A percentile compares a stretch with the other conserved stretches of the same genome.
Conservation (phyloP, 345 rosid species). For the Melaleuca alternifolia region DNA sequence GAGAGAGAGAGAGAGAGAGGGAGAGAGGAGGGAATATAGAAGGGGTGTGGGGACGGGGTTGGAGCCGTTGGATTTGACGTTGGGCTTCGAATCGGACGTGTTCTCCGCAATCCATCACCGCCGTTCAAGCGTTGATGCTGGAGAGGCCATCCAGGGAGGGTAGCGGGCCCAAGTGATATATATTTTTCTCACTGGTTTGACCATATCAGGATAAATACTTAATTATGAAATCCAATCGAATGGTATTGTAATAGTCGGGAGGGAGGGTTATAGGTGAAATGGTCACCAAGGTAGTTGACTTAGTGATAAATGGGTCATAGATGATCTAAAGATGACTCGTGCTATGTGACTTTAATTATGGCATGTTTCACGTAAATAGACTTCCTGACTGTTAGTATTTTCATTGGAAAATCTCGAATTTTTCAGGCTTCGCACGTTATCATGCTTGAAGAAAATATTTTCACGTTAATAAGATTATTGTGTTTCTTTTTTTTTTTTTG, state of each 20-base stretch:
- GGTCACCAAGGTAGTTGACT: neutral
- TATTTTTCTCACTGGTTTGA: neutral
- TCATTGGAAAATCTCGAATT: neutral
- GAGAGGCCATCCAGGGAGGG: neutral
- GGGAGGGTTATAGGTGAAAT: neutral
- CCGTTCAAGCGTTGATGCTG: neutral
- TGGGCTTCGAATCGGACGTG: neutral
- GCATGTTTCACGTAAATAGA: neutral
- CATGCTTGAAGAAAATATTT: too few species aligned
- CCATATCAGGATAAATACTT: neutral
- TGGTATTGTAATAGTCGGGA: neutral
- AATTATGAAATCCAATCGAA: too few species aligned
- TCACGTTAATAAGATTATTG: too few species aligned
- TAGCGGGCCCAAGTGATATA: neutral
- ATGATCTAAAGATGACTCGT: neutral
- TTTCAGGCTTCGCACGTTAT: neutral
- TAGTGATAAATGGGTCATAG: neutral
- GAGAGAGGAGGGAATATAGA: neutral
- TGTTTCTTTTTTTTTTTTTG: too few species aligned
- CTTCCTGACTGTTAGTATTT: neutral
- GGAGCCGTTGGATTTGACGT: neutral
- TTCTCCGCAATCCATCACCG: neutral
- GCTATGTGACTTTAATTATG: fast-evolving
- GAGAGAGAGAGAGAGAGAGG: neutral
- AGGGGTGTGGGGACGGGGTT: neutral